phyloP scores from a whole-genome alignment of 257 asterid species.

The Voacanga thouarsii region DNA sequence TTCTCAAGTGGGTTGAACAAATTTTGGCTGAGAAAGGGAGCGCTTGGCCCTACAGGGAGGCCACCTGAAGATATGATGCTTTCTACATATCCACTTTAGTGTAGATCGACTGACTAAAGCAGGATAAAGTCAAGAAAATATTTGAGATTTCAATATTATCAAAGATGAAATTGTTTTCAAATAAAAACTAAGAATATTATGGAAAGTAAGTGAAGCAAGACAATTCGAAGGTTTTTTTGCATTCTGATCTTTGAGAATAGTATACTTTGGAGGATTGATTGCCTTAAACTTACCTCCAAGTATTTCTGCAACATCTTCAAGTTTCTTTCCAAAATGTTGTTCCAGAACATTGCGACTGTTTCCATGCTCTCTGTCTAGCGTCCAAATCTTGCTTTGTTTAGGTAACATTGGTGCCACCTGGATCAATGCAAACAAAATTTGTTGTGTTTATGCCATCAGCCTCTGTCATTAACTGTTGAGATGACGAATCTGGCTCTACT shows the following conservation, averaged over 20 bases:
- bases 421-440: not conserved
- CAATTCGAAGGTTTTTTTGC: not conserved
- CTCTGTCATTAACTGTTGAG: not conserved
- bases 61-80: too few species aligned
- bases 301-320: conserved; percentile 2
- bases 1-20: not conserved
- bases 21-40: not conserved
- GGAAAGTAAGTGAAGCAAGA: not conserved
- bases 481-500: not conserved
- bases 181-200: too few species aligned
- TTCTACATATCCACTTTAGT: too few species aligned
- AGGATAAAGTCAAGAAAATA: not conserved
- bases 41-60: not conserved
- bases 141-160: not conserved
- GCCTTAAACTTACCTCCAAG: not conserved
- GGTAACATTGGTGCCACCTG: not conserved
- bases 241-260: not conserved
- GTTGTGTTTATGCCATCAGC: not conserved
- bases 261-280: not conserved
- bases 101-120: too few species aligned
- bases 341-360: conserved; percentile 8
- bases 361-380: conserved; percentile 5
- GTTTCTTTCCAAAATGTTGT: conserved; percentile 11
- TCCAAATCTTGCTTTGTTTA: not conserved
- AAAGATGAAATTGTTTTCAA: too few species aligned